phyloP scores from a whole-genome alignment of 805 yeast genomes.

The Ascoidea asiatica region DNA sequence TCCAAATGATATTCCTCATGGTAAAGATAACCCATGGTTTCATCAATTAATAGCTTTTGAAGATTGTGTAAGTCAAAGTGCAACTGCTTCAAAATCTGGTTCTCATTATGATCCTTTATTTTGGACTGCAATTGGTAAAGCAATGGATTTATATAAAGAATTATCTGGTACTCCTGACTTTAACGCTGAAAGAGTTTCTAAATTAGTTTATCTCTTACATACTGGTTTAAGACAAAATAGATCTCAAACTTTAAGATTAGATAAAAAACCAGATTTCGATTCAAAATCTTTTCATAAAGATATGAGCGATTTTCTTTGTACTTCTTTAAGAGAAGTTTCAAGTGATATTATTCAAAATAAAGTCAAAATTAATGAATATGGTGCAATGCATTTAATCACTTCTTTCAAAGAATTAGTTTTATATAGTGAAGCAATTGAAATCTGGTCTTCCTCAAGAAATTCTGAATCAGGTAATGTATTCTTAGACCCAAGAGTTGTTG shows the following conservation, averaged over 20 bases:
- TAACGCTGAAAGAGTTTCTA: constrained; percentile 30
- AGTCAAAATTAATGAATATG: constrained; percentile 33
- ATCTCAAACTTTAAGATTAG: constrained; percentile 36
- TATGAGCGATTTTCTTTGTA: constrained; percentile 34
- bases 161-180: constrained; percentile 33
- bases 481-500: constrained; percentile 52
- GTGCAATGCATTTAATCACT: constrained; percentile 43
- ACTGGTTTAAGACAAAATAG: constrained; percentile 45
- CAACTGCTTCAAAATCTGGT: constrained; percentile 12
- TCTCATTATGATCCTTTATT: constrained; percentile 25
- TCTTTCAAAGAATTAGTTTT: constrained; percentile 48
- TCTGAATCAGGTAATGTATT: constrained; percentile 28
- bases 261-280: constrained; percentile 48
- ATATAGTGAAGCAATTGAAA: constrained; percentile 47
- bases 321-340: constrained; percentile 37
- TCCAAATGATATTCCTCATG: constrained; percentile 11
- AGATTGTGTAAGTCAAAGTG: constrained; percentile 27
- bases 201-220: constrained; percentile 36
- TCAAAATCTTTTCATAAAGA: constrained; percentile 41
- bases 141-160: constrained; percentile 36
- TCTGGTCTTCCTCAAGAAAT: constrained; percentile 54
- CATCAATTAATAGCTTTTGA: constrained; percentile 38
- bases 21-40: constrained; percentile 30
- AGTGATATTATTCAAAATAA: constrained; percentile 32
- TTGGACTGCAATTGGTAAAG: constrained; percentile 38